Conservation (phyloP, 179 eudicot species). For the Actinidia chinensis region DNA sequence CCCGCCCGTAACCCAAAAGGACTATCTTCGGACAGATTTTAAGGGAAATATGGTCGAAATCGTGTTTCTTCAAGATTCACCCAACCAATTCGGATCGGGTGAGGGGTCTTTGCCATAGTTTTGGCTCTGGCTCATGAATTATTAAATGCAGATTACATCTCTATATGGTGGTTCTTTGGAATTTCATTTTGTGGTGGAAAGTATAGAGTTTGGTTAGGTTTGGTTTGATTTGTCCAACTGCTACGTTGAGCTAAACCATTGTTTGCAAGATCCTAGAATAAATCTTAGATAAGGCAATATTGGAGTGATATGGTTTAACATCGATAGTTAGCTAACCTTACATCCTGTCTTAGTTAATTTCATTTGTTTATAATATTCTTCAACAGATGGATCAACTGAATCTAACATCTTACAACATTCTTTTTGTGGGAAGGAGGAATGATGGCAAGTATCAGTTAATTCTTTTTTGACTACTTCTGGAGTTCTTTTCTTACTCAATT, state of each 20-base stretch:
- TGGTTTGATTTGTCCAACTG: slow-evolving; percentile 1
- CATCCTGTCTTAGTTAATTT: not conserved
- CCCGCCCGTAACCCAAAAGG: too few species aligned
- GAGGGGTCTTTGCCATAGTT: not conserved
- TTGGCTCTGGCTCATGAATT: slow-evolving; percentile 14
- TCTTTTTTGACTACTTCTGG: not conserved
- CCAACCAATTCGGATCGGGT: too few species aligned
- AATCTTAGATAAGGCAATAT: not conserved
- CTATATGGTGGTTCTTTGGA: slow-evolving; percentile 90
- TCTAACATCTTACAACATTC: slow-evolving; percentile 30
- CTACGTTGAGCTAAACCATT: slow-evolving; percentile 1
- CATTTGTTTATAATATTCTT: not conserved
- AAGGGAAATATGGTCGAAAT: too few species aligned
- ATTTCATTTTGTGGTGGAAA: slow-evolving; percentile 89
- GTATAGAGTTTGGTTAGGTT: slow-evolving; percentile 41
- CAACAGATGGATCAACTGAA: not conserved
- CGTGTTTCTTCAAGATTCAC: too few species aligned
- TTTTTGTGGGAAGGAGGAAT: slow-evolving; percentile 75
- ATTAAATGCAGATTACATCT: slow-evolving; percentile 73
- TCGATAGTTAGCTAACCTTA: not conserved
- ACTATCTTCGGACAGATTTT: too few species aligned
- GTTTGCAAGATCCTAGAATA: slow-evolving; percentile 2
- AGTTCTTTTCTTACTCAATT: not conserved
- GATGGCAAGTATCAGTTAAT: slow-evolving; percentile 63
- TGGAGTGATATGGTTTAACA: slow-evolving; percentile 10